Evolutionary conservation across 345 rosid species (phyloP).

Genomic region (Hirschfeldia incana): DNA sequence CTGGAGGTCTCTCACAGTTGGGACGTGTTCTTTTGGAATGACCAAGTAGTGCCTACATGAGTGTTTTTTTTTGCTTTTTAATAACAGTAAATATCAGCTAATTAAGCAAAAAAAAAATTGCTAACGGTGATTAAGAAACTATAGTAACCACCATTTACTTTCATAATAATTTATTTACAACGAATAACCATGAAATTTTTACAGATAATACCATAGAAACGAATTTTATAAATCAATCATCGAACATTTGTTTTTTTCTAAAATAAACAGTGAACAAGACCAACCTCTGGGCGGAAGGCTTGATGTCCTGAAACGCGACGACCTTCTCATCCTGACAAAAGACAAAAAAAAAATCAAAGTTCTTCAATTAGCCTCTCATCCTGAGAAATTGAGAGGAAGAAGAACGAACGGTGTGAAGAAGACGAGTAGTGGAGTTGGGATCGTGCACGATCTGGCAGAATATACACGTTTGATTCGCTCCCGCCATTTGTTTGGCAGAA

Average conservation of each 20-base stretch:
- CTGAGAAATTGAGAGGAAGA: constrained; percentile 39
- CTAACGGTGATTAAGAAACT: not conserved
- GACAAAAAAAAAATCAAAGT: not conserved
- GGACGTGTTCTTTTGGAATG: constrained; percentile 73
- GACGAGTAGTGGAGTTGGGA: constrained; percentile 47
- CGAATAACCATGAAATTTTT: too few species aligned
- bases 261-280: not conserved
- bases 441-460: constrained; percentile 70
- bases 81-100: not conserved
- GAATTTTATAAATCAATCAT: too few species aligned
- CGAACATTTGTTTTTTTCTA: too few species aligned
- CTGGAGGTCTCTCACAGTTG: constrained; percentile 66
- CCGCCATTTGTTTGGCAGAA: constrained; percentile 67
- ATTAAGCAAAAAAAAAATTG: not conserved
- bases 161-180: too few species aligned
- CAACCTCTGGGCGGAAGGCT: constrained; percentile 82
- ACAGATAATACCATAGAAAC: too few species aligned
- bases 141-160: too few species aligned
- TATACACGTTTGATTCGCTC: constrained; percentile 52
- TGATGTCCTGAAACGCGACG: constrained; percentile 82
- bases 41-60: constrained; percentile 80
- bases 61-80: not conserved
- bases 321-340: constrained; percentile 72
- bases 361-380: constrained; percentile 46
- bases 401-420: constrained; percentile 60